These are phyloP conservation scores for Naematelia aurantialba DNA, from an alignment of 768 basidiomycete genomes.

Conservation along the genomic window DNA sequence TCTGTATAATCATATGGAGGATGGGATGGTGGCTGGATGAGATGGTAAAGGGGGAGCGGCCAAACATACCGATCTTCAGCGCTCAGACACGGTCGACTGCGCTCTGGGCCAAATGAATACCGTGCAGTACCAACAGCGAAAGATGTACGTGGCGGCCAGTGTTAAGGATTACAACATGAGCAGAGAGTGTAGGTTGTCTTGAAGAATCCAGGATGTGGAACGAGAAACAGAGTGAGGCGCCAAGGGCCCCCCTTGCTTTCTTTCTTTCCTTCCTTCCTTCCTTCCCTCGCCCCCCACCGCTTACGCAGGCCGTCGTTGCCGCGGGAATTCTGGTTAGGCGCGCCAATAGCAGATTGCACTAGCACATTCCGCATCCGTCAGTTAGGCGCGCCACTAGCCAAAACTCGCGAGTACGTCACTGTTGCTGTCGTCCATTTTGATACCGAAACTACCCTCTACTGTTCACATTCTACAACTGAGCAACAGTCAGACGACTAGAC, in stretches of 20 bases:
- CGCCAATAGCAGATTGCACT: neutral
- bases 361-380: neutral
- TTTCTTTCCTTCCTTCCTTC: too few relatives aligned
- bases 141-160: too few relatives aligned
- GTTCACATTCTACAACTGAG: neutral
- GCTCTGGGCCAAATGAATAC: too few relatives aligned
- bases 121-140: too few relatives aligned
- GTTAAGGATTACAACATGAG: neutral
- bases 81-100: too few relatives aligned
- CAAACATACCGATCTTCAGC: neutral
- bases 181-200: neutral
- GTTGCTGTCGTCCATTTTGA: too few relatives aligned
- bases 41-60: neutral
- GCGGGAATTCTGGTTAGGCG: neutral
- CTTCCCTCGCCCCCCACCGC: neutral
- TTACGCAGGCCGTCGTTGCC: neutral
- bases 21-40: neutral
- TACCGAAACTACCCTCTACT: too few relatives aligned
- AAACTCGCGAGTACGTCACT: too few relatives aligned
- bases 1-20: conserved; percentile 29
- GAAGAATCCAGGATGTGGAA: neutral
- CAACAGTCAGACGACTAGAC: neutral
- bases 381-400: too few relatives aligned
- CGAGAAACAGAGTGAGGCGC: neutral
- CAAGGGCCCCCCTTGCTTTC: neutral